Evolutionary conservation across 805 yeast species (phyloP), one percentile per base, ranked within the genome.

Genomic region (Kuraishia hungarica): DNA sequence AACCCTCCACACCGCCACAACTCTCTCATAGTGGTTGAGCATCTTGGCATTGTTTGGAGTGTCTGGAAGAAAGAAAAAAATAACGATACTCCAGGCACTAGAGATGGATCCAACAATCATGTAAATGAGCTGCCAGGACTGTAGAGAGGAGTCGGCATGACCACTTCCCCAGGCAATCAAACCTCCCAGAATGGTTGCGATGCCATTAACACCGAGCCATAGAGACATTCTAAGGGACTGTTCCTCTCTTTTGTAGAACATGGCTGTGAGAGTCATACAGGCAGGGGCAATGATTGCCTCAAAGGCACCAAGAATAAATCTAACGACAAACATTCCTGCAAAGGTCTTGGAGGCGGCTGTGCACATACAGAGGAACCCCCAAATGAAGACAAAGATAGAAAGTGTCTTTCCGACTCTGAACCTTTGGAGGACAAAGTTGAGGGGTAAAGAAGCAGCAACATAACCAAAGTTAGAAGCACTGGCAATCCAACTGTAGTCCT

Each of bases 331-430:
- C 53, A 80, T 72, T 0, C 82, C 77, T 8, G 77, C 69, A 58
- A 72, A 80, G 35, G 63, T 68, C n/a, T 64, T 58, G 47, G 72
- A 63, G 7, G 60, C 66, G 17, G 76, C 79, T 1, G 86, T 76
- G 58, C 79, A 82, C n/a, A 81, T 69, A 43, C 79, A 72, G 39
- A 83, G 67, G n/a, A 82, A 65, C 22, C 90, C 90, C 91, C 92
- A 86, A 0, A 79, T 49, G n/a, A 82, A 62, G 48, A 85, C 76
- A 57, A 77, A 76, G 1, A 66, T 57, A 10, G 80, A 70, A 2
- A 78, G 72, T 2, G 81, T 67, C 59, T 79, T 81, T 4, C 83
- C 76, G 58, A 86, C 73, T 2, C 85, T 86, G 53, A 82, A 77
- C 54, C 72, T 73, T 64, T 86, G 91, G 24, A 83, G 62, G 1